phyloP scores from a whole-genome alignment of 371 early-diverging fungal species.

The Entomophthora muscae region DNA sequence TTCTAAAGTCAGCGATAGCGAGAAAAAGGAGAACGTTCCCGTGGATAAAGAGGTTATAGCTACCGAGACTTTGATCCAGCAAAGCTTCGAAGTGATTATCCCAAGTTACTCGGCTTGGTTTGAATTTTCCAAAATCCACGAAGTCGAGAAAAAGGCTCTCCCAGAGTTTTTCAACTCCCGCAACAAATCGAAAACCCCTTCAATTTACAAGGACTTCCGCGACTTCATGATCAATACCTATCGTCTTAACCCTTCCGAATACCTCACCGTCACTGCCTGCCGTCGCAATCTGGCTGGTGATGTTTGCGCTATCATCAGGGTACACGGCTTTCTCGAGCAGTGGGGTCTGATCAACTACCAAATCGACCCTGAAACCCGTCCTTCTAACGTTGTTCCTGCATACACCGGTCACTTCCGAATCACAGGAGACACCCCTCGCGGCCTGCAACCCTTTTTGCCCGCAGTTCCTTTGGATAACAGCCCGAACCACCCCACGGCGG shows the following conservation, averaged over 20 bases:
- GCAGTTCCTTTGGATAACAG: slow-evolving; percentile 9
- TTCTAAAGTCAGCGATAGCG: not conserved
- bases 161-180: slow-evolving; percentile 91
- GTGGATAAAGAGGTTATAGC: slow-evolving; percentile 37
- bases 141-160: slow-evolving; percentile 76
- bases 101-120: slow-evolving; percentile 94
- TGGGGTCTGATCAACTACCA: slow-evolving; percentile 98
- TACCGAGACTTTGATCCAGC: slow-evolving; percentile 51
- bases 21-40: slow-evolving; percentile 16
- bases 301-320: slow-evolving; percentile 91
- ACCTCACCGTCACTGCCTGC: slow-evolving; percentile 92
- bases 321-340: slow-evolving; percentile 96
- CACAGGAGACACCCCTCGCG: slow-evolving; percentile 89
- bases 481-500: not conserved
- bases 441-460: slow-evolving; percentile 71
- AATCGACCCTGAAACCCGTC: slow-evolving; percentile 80
- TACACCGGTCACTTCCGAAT: slow-evolving; percentile 92
- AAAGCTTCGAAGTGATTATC: slow-evolving; percentile 52
- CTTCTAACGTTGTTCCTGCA: slow-evolving; percentile 83
- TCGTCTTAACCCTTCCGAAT: slow-evolving; percentile 84
- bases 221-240: slow-evolving; percentile 96
- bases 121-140: slow-evolving; percentile 57
- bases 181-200: slow-evolving; percentile 81
- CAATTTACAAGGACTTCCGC: slow-evolving; percentile 86
- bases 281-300: slow-evolving; percentile 89